These are phyloP conservation scores for Ogataea siamensis DNA, from an alignment of 805 yeast genomes.

Conservation along the genomic window DNA sequence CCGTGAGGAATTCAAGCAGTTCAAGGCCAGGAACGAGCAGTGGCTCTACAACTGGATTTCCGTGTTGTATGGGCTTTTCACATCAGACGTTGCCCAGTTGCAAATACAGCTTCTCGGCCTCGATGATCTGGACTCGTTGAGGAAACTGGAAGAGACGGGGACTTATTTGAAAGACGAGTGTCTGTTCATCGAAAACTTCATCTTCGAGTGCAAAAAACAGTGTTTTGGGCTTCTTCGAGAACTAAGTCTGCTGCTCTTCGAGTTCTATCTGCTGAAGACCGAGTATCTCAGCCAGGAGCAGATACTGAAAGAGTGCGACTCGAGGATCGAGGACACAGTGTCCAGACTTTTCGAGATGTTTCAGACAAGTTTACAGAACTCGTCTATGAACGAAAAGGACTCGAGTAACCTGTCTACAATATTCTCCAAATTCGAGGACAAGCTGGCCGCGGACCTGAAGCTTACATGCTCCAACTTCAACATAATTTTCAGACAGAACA, in stretches of 20 bases:
- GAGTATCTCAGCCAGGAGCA: conserved; percentile 17
- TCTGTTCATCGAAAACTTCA: conserved; percentile 21
- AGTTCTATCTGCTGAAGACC: conserved; percentile 26
- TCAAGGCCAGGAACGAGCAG: conserved; percentile 19
- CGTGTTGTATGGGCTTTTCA: conserved; percentile 28
- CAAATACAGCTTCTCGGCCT: conserved; percentile 28
- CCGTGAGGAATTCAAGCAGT: conserved; percentile 12
- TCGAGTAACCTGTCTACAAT: conserved; percentile 15
- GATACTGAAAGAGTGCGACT: conserved; percentile 22
- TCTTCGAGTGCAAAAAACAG: conserved; percentile 23
- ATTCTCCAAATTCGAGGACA: conserved; percentile 20
- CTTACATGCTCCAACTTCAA: conserved; percentile 24
- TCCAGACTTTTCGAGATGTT: conserved; percentile 17
- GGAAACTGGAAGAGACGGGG: conserved; percentile 24
- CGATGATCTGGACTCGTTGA: conserved; percentile 23
- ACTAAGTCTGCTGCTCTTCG: conserved; percentile 28
- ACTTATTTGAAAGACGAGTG: conserved; percentile 23
- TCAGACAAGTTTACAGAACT: conserved; percentile 5
- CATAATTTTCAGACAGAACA: conserved; percentile 24
- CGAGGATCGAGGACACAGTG: conserved; percentile 21
- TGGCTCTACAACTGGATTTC: conserved; percentile 32
- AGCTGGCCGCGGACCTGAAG: conserved; percentile 24
- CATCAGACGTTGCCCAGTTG: conserved; percentile 25
- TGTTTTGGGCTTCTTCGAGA: conserved; percentile 27
- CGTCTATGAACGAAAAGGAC: conserved; percentile 14